Conservation (phyloP, 2,329 filamentous ascomycete species). For the Pseudogymnoascus sp. region DNA sequence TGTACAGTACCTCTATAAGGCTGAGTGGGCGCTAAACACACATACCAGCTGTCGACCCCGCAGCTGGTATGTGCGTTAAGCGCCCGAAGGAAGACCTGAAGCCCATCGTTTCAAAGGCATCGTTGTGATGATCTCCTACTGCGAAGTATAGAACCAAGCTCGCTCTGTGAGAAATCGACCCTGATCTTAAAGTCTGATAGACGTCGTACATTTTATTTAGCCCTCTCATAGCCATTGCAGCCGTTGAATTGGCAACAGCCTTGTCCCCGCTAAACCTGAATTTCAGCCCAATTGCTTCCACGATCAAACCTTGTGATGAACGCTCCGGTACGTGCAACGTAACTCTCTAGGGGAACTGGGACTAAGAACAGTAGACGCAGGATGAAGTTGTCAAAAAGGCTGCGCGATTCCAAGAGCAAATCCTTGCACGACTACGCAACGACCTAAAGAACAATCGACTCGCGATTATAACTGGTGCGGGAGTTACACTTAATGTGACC, state of each 20-base stretch:
- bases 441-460: neutral
- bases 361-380: neutral
- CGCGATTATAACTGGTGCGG: conserved; percentile 9
- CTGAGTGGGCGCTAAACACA: no score
- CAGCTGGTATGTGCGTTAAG: no score
- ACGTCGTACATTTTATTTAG: neutral
- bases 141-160: neutral
- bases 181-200: neutral
- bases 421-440: neutral
- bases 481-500: conserved; percentile 7
- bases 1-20: no score
- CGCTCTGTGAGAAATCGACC: neutral
- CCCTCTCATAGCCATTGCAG: neutral
- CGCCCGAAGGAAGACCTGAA: neutral
- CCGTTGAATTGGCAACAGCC: neutral
- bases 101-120: neutral
- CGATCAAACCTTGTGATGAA: neutral
- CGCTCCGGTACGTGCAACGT: neutral
- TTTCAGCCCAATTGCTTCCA: neutral
- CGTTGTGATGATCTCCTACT: neutral
- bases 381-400: neutral
- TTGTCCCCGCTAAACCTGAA: neutral
- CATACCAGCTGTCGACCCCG: no score
- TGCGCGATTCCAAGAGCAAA: neutral
- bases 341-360: neutral